Conservation (phyloP, 139 green algal genomes). For the Gonium pectorale region DNA sequence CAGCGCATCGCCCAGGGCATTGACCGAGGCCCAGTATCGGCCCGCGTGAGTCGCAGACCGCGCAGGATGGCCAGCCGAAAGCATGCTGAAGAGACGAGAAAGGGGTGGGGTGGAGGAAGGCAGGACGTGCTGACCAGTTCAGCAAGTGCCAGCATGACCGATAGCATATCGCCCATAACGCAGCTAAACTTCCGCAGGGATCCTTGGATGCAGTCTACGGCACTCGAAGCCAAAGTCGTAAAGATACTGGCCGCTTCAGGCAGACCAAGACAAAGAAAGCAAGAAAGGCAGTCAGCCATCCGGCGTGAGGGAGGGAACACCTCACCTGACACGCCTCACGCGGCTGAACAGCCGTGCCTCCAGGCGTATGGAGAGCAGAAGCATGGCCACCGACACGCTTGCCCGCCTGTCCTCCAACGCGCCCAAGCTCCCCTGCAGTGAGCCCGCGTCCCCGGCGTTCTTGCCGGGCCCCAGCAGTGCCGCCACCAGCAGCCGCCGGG, state of each 20-base stretch:
- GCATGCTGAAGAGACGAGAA: slow-evolving; percentile 1
- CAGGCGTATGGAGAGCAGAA: not conserved
- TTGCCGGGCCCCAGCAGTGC: not conserved
- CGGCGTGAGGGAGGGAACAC: no score
- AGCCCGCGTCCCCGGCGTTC: not conserved
- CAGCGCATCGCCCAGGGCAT: not conserved
- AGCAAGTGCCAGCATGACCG: no score
- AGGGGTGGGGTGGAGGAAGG: not conserved
- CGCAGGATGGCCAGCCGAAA: not conserved
- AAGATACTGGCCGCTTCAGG: no score
- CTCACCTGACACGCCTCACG: slow-evolving; percentile 29
- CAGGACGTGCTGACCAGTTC: no score
- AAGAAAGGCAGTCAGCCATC: no score
- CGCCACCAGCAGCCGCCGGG: slow-evolving; percentile 21
- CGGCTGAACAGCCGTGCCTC: slow-evolving; percentile 11
- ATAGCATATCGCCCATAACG: no score
- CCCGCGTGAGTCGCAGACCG: not conserved
- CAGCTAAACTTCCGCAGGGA: no score
- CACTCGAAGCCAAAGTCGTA: no score
- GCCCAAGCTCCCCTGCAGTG: no score
- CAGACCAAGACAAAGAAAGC: no score
- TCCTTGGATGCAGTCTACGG: no score
- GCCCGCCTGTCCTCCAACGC: not conserved
- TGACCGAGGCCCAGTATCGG: slow-evolving; percentile 23
- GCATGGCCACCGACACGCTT: not conserved